Base-by-base conservation (phyloP, 2,329 filamentous ascomycete species). In the Neonectria ditissima region DNA sequence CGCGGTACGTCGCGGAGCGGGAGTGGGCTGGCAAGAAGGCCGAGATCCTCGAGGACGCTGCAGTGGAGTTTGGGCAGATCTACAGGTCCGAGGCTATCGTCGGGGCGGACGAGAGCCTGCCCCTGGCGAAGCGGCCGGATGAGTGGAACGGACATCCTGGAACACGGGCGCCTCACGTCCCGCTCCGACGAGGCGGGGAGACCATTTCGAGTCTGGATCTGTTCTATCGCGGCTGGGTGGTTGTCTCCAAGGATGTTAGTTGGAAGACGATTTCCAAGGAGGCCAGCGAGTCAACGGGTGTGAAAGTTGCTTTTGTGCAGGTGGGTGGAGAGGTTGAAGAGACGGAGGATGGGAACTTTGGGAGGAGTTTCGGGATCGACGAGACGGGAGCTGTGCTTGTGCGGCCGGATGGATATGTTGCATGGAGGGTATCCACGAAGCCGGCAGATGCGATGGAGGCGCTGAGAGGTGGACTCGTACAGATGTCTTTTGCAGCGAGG, bases 131-230 rank as follows among this genome's bases (percentile, higher is more conserved):
- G 56, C 45, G 57, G 16, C 67, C 69, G 0, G 67, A 71, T 26
- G 71, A 72, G 53, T 73, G 71, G 69, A 64, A 59, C 13, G 71
- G 69, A 1, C 67, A 69, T 11, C 59, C 71, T 20, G 71, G 71
- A 1, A 73, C 68, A 1, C 50, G 71, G 34, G 71, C 68, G 14
- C 64, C 71, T 3, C 65, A 73, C 18, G 55, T 73, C 2, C n/a
- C 24, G 3, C 16, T 73, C 16, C 30, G 18, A n/a, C 57, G 4
- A 22, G 45, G 20, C 24, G 60, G 3, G 20, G 57, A 54, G 8
- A 8, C 2, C 2, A 26, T 34, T 10, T 69, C 68, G 2, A 68
- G 62, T 14, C 18, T 70, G 4, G 68, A 69, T 13, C n/a, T 39
- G 6, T 66, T 70, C 20, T 55, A 47, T 3, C 50, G 50, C 2